Base-by-base conservation (phyloP, 371 early-diverging fungal species). In the Dichotomocladium elegans region DNA sequence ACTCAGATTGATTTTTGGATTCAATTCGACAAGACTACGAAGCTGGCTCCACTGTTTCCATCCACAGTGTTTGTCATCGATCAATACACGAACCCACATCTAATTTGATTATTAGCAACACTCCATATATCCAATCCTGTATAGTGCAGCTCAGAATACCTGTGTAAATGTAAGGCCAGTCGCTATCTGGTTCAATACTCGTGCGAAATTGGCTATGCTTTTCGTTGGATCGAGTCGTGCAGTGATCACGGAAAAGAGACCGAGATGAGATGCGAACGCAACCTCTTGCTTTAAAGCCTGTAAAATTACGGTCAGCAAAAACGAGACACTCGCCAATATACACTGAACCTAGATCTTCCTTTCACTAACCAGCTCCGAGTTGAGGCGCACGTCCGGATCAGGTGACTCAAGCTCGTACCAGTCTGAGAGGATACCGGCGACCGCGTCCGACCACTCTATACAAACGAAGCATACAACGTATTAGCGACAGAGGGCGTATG, bases 251-350 rank as follows among this genome's bases (percentile, higher is more conserved):
- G 83, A 76, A 10, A 81, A 60, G 4, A 90, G 57, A 6, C 87
- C 85, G 24, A 91, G 59, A 61, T 92, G 90, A 11, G 84, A 64
- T 0, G 82, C 84, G 89, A 89, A 92, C 4, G 82, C 77, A 17
- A 85, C 55, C 61, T 91, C 86, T 61, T 87, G 90, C 29, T 73
- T 76, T 40, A 90, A 60, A 6, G 82, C 83, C 73, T 74, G 50
- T 50, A 30, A n/a, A 15, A 31, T 41, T 22, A 45, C 10, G 25
- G 6, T 40, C 14, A 21, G 40, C 21, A 42, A 6, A 24, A 24
- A 9, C 42, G 1, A 2, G 7, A 5, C n/a, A n/a, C n/a, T n/a
- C 8, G 9, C 27, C 10, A 50, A 11, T 55, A 22, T 17, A 17
- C 12, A 33, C 33, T 17, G n/a, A n/a, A n/a, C n/a, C n/a, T n/a